These are phyloP conservation scores for Carallia brachiata DNA, from an alignment of 345 rosid species.

Conservation along the genomic window DNA sequence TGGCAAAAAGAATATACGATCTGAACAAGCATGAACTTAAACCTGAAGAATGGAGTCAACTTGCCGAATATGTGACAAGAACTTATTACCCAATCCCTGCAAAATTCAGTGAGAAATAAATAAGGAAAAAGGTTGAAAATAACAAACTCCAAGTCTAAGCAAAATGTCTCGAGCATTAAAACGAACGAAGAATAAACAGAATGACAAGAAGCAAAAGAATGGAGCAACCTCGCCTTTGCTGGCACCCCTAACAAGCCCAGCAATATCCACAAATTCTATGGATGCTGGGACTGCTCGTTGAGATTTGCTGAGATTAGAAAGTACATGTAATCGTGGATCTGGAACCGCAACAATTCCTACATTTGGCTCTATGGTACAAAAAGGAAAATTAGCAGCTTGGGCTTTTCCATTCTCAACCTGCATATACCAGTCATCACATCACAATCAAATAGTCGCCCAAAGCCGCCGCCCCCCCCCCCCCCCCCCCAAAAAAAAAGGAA, in stretches of 20 bases:
- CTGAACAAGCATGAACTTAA: conserved; percentile 16
- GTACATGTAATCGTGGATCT: conserved; percentile 74
- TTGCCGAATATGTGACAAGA: conserved; percentile 84
- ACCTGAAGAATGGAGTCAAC: conserved; percentile 97
- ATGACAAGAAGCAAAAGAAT: conserved; percentile 5
- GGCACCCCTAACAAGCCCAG: conserved; percentile 97
- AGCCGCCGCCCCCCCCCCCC: background rate
- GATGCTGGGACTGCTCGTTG: conserved; percentile 73
- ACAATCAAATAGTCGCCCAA: background rate
- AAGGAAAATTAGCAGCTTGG: conserved; percentile 94
- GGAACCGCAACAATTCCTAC: conserved; percentile 96
- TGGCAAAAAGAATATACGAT: background rate
- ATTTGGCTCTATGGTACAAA: conserved; percentile 98
- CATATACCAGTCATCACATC: background rate
- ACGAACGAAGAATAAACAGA: background rate
- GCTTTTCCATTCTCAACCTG: conserved; percentile 99
- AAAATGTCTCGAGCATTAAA: background rate
- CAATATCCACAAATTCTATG: conserved; percentile 95
- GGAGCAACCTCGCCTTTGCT: conserved; percentile 82
- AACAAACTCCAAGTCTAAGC: background rate
- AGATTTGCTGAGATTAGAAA: conserved; percentile 71
- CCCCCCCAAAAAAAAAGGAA: background rate
- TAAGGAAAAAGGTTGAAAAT: background rate
- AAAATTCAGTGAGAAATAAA: conserved; percentile 1
- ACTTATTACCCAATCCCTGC: conserved; percentile 93